Conservation (phyloP, 176 grass and related monocot species). For the Rhipidocladum racemiflorum region DNA sequence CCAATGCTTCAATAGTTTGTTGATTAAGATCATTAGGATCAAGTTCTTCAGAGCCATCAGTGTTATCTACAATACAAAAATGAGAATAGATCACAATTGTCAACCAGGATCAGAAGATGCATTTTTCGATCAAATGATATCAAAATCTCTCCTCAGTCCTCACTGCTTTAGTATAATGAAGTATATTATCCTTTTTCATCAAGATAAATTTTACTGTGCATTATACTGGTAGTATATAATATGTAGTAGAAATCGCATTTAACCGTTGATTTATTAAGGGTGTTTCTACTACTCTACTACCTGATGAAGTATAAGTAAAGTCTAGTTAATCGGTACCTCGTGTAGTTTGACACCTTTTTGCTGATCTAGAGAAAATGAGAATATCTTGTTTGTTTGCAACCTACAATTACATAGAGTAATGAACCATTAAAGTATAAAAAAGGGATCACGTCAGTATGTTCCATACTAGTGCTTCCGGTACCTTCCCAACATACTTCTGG, state of each 20-base stretch:
- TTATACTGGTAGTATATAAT: no score
- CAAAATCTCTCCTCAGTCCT: neutral
- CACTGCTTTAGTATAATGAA: neutral
- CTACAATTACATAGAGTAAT: constrained; percentile 29
- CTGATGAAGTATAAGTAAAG: no score
- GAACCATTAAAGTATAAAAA: neutral
- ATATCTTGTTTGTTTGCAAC: constrained; percentile 89
- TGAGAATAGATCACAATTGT: constrained; percentile 14
- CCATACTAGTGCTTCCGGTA: constrained; percentile 20
- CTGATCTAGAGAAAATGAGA: constrained; percentile 61
- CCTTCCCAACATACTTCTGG: constrained; percentile 85
- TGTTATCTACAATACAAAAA: constrained; percentile 33
- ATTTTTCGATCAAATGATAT: neutral
- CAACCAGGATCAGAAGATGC: neutral
- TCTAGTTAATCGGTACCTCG: constrained; percentile 53
- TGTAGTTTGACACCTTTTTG: constrained; percentile 33
- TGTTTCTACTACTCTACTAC: no score
- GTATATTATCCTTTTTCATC: neutral
- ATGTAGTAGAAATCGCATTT: no score
- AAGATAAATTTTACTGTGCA: no score
- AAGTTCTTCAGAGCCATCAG: constrained; percentile 43
- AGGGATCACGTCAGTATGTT: neutral
- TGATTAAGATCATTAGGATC: constrained; percentile 58
- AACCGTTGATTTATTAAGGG: no score
- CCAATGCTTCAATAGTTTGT: constrained; percentile 61